Base-by-base conservation (phyloP, 208 protist genomes). In the Zelonia costaricensis region DNA sequence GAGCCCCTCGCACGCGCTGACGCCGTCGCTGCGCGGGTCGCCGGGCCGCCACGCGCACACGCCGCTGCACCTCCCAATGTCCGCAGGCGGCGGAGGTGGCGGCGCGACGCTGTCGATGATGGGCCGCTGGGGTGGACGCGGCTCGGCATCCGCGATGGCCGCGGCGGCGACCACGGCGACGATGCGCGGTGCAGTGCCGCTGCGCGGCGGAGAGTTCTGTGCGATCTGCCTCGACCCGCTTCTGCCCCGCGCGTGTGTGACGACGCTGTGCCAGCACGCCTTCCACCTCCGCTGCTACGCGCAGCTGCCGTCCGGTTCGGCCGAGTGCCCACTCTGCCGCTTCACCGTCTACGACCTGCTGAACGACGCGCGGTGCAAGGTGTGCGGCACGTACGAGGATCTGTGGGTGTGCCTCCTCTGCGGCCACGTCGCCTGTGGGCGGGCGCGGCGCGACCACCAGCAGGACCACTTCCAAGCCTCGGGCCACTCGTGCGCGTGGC, bases 321-420 rank as follows among this genome's bases (percentile, higher is more conserved):
- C 75, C 31, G 76, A 78, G 43, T 94, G 88, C 70, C 88, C 88
- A 13, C 76, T 92, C 8, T 94, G 88, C 54, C 88, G 88, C 44
- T 92, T 94, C 66, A 82, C 78, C 2, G 69, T 94, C 42, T 78
- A 74, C 42, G 80, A 84, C 22, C 63, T 94, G n/a, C 63, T 82
- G n/a, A 82, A 72, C 58, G 71, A 89, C 64, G 78, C 77, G 4
- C 67, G 74, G 20, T 96, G 91, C 59, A 59, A 69, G 30, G 58
- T 48, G n/a, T 96, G 91, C 60, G 74, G 80, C 20, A 88, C 85
- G 7, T 86, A 74, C 51, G 63, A 82, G 40, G 86, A 95, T 49
- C 48, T 95, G 52, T 95, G 90, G 90, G 76, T 75, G n/a, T 95
- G 90, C 53, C 57, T 95, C 0, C 75, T 92, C 23, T 95, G 90